Percentiles rank a stretch among this genome's conserved stretches.
These are phyloP conservation scores for Cucurbita moschata DNA, from an alignment of 306 rosid genomes.

Conservation along the genomic window DNA sequence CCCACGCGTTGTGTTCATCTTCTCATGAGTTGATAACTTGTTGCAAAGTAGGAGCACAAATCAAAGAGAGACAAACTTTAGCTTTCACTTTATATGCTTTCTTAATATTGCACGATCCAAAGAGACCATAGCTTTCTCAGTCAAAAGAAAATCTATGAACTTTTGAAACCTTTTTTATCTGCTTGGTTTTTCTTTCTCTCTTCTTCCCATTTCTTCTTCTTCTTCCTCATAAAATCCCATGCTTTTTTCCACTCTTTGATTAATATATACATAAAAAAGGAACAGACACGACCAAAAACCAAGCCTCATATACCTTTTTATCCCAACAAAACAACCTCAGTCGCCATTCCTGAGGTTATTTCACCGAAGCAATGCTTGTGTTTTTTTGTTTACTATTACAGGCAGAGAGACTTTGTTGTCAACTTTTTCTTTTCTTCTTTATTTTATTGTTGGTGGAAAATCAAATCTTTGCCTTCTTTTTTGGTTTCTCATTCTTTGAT, in stretches of 20 bases:
- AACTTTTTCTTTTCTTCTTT: background rate
- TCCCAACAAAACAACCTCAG: background rate
- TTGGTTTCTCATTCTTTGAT: background rate
- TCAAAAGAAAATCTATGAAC: constrained; percentile 6
- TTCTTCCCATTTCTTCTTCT: no score
- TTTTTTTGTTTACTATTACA: background rate
- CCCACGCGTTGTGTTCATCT: background rate
- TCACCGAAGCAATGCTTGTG: background rate
- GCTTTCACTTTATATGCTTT: background rate
- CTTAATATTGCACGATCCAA: background rate
- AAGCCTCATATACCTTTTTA: background rate
- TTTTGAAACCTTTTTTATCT: background rate
- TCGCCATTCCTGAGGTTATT: background rate
- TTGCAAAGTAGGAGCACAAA: background rate
- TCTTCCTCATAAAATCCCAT: background rate
- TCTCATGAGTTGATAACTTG: background rate
- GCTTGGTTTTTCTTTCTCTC: background rate
- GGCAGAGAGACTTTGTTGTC: background rate
- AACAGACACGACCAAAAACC: background rate
- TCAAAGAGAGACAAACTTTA: constrained; percentile 5
- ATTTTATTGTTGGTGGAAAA: background rate
- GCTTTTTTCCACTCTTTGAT: background rate
- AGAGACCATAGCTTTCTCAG: background rate
- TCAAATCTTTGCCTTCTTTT: background rate
- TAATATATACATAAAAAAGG: no score